Conservation (phyloP, 2,329 filamentous ascomycete genomes). For the Aspergillus clavatus region DNA sequence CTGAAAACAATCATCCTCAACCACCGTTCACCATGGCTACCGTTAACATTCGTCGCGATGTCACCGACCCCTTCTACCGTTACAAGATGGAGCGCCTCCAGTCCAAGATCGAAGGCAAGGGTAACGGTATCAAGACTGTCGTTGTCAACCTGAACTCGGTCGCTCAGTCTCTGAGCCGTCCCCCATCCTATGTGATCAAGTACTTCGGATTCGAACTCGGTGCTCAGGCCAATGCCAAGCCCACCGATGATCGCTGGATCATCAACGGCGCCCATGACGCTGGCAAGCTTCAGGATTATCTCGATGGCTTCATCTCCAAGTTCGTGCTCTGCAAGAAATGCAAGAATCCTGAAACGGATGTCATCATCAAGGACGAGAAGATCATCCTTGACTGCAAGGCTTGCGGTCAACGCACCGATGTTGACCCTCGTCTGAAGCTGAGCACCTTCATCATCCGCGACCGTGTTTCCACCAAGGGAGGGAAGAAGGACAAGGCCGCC, state of each 20-base stretch:
- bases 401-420: conserved; percentile 86
- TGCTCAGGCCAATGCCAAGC: conserved; percentile 96
- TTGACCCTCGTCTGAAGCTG: conserved; percentile 90
- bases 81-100: conserved; percentile 99
- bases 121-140: conserved; percentile 99
- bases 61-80: conserved; percentile 98
- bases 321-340: conserved; percentile 99
- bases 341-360: conserved; percentile 98
- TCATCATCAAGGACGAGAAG: conserved; percentile 86
- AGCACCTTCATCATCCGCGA: conserved; percentile 97
- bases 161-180: conserved; percentile 84
- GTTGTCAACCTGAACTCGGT: conserved; percentile 96
- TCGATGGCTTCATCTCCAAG: conserved; percentile 96
- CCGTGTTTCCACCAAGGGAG: conserved; percentile 73
- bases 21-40: conserved; percentile 78
- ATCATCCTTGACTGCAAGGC: conserved; percentile 98
- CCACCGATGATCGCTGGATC: conserved; percentile 97
- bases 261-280: conserved; percentile 98
- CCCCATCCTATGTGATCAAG: conserved; percentile 95
- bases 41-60: conserved; percentile 97
- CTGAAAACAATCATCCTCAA: conserved; percentile 24
- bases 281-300: conserved; percentile 91
- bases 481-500: conserved; percentile 93
- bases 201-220: conserved; percentile 99
- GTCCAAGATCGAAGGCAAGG: conserved; percentile 99